Percentiles rank a stretch among this genome's conserved stretches.
These are phyloP conservation scores for Apiospora phragmitis DNA, from an alignment of 2,329 filamentous ascomycete species.

Conservation along the genomic window DNA sequence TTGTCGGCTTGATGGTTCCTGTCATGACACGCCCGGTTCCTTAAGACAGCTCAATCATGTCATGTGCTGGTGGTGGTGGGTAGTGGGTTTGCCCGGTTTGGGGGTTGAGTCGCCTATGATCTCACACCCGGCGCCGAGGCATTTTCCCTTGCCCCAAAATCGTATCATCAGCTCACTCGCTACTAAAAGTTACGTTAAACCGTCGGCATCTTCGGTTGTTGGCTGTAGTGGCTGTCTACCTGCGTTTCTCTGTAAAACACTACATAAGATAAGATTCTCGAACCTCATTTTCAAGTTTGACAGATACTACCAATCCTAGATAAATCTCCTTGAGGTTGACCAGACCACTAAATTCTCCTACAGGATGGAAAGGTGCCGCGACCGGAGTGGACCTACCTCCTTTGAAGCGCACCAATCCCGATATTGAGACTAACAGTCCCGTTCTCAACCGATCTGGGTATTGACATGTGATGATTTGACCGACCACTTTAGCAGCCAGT, in stretches of 20 bases:
- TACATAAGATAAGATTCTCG: background rate
- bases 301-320: background rate
- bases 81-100: background rate
- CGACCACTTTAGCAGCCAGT: background rate
- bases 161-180: background rate
- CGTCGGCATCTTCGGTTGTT: conserved; percentile 3
- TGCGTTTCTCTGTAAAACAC: background rate
- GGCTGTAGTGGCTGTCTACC: background rate
- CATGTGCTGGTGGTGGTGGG: background rate
- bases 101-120: background rate
- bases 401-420: background rate
- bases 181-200: background rate
- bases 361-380: background rate
- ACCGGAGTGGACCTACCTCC: background rate
- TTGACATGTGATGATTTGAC: background rate
- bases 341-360: background rate
- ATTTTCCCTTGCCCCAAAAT: background rate
- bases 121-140: background rate
- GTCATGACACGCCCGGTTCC: background rate
- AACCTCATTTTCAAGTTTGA: background rate
- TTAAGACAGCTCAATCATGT: background rate
- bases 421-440: background rate
- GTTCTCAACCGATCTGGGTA: background rate
- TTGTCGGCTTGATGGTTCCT: background rate
- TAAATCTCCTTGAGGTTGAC: background rate